Conservation (phyloP, 148 eudicot genomes). For the Spergularia bocconei region DNA sequence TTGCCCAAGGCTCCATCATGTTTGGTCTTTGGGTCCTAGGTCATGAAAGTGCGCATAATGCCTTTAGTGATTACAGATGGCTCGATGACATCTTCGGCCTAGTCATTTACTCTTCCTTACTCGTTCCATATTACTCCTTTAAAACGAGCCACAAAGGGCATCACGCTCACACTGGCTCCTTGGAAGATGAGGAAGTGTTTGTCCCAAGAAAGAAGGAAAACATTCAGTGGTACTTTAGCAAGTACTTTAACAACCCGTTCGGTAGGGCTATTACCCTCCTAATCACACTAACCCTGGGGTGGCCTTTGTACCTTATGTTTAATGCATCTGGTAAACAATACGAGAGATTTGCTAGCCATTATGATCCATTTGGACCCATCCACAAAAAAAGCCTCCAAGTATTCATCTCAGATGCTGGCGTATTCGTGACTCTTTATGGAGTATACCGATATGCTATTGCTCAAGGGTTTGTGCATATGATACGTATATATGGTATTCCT, state of each 20-base stretch:
- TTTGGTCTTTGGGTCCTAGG: conserved; percentile 12
- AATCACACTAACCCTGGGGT: conserved; percentile 6
- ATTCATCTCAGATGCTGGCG: conserved; percentile 42
- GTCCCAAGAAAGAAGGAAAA: conserved; percentile 43
- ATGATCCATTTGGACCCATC: conserved; percentile 51
- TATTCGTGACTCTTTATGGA: background rate
- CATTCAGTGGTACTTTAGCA: conserved; percentile 32
- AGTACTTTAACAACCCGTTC: conserved; percentile 45
- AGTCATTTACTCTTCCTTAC: background rate
- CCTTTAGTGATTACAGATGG: background rate
- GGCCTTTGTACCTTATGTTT: conserved; percentile 36
- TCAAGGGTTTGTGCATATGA: conserved; percentile 34
- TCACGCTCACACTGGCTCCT: conserved; percentile 16
- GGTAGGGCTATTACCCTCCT: conserved; percentile 41
- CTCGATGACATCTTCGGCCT: conserved; percentile 1
- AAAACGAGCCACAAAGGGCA: conserved; percentile 12
- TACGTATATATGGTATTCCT: conserved; percentile 41
- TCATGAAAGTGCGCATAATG: conserved; percentile 8
- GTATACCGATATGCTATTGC: background rate
- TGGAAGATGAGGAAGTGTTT: conserved; percentile 10
- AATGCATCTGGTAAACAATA: conserved; percentile 49
- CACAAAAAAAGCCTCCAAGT: conserved; percentile 49
- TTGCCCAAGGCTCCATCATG: conserved; percentile 9
- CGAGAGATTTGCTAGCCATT: conserved; percentile 53
- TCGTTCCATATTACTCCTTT: conserved; percentile 5